Evolutionary conservation across 2,329 filamentous ascomycete species (phyloP), one percentile per base, ranked within the genome.

Genomic region (Nigrospora oryzae): DNA sequence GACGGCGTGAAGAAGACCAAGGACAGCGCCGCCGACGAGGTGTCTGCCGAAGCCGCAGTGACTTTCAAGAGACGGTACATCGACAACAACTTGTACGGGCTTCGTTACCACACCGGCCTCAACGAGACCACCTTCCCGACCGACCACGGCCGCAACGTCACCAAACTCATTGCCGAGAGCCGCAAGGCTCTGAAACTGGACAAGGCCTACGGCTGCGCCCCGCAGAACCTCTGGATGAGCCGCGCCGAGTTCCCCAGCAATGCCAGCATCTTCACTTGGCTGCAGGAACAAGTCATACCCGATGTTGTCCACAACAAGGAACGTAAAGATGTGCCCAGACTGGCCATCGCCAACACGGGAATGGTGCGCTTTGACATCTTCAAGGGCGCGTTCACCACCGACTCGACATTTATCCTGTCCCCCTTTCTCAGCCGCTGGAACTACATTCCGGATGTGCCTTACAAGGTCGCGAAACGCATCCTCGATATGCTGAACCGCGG

Each of bases 301-400:
- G 77, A 77, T 37, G 67, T 83, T 2, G 66, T 89, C 31, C 66
- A 68, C 45, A 81, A 79, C 45, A 59, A 76, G 36, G 66, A 73
- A 31, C 73, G 83, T 4, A 69, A 74, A 19, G 73, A 81, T 45
- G 72, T 76, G 36, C 75, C 89, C 11, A 76, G 79, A 7, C 67
- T 97, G 11, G 81, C 84, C 30, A 79, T 97, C 42, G 73, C 86
- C 45, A 98, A 98, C 64, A 95, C 88, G 0, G 93, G 93, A 23
- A 87, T 86, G 4, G 81, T 98, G 52, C 86, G 93, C 38, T 98
- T 97, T 63, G 93, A 98, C 62, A 86, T 98, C 49, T 95, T 96
- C 73, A 81, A 91, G 62, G 93, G 93, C 0, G 72, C 83, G 0
- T 97, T 97, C 59, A 97, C 93, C 0, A 80, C 81, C 35, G 93